Percentiles rank a stretch among this genome's conserved stretches.
Evolutionary conservation across 768 basidiomycete species (phyloP).

Genomic region (Podaxis mareebaensis): DNA sequence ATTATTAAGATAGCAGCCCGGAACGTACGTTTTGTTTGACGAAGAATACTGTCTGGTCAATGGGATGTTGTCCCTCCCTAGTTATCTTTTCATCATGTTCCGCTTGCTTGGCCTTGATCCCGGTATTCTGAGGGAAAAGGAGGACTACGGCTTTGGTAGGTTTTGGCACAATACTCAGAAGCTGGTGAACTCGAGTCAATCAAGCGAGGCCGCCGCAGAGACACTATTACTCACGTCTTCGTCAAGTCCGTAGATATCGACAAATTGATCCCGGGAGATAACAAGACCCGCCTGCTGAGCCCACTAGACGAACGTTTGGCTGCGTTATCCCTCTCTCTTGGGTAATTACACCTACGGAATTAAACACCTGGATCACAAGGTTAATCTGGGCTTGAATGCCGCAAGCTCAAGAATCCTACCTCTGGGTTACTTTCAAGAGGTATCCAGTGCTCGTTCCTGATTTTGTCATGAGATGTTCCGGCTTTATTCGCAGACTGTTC

Average conservation of each 20-base stretch:
- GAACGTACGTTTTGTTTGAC: conserved; percentile 86
- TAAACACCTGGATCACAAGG: conserved; percentile 42
- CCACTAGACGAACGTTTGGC: conserved; percentile 46
- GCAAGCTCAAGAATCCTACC: conserved; percentile 20
- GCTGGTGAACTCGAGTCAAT: conserved; percentile 35
- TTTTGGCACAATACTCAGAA: conserved; percentile 66
- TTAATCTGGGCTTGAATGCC: background rate
- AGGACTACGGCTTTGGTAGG: conserved; percentile 85
- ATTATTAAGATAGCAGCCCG: background rate
- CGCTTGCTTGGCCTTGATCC: conserved; percentile 45
- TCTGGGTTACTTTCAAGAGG: conserved; percentile 78
- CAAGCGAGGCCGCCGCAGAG: background rate
- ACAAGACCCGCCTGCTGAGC: conserved; percentile 67
- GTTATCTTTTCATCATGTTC: conserved; percentile 61
- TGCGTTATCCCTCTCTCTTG: background rate
- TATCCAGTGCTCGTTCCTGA: conserved; percentile 54
- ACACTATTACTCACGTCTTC: conserved; percentile 46
- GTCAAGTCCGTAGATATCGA: conserved; percentile 76
- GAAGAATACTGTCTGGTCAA: conserved; percentile 75
- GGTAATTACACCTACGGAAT: conserved; percentile 35
- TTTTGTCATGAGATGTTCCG: background rate
- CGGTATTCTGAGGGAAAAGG: conserved; percentile 72
- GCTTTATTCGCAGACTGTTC: background rate
- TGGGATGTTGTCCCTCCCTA: conserved; percentile 39
- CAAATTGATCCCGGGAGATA: conserved; percentile 49